A percentile compares a stretch with the other conserved stretches of the same genome.
Conservation (phyloP, 495 filamentous ascomycete species). For the Aspergillus indologenus region DNA sequence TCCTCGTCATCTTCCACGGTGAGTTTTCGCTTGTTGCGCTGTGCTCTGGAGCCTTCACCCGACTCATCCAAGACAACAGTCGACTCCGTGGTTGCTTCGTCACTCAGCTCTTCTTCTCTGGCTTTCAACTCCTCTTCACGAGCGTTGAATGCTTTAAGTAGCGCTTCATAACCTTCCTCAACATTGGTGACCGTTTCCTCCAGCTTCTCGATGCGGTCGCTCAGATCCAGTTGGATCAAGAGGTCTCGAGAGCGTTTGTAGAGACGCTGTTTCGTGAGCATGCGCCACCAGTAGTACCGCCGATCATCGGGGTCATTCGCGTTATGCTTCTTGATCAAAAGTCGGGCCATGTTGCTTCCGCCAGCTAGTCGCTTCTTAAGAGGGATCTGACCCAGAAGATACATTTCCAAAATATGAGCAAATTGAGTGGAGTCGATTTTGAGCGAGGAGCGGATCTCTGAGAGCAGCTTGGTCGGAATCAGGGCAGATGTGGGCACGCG, state of each 20-base stretch:
- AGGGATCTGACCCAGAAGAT: slow-evolving; percentile 74
- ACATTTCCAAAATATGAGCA: slow-evolving; percentile 80
- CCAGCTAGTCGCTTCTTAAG: slow-evolving; percentile 54
- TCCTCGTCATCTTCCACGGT: slow-evolving; percentile 47
- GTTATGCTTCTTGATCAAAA: slow-evolving; percentile 54
- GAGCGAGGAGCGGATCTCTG: slow-evolving; percentile 57
- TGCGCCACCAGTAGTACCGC: slow-evolving; percentile 75
- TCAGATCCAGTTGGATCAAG: slow-evolving; percentile 72
- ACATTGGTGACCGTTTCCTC: slow-evolving; percentile 72
- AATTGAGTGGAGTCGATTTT: slow-evolving; percentile 92
- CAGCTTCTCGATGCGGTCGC: slow-evolving; percentile 76
- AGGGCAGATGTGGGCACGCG: slow-evolving; percentile 60
- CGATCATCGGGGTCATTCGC: slow-evolving; percentile 54
- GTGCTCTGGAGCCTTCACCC: slow-evolving; percentile 23
- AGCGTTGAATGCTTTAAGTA: slow-evolving; percentile 54
- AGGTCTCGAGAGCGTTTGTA: slow-evolving; percentile 74
- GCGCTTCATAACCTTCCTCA: slow-evolving; percentile 75
- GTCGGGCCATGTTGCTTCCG: slow-evolving; percentile 45
- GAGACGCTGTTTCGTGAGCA: slow-evolving; percentile 77
- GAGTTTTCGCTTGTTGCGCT: slow-evolving; percentile 47
- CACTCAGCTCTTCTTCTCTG: slow-evolving; percentile 21
- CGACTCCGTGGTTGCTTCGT: slow-evolving; percentile 18
- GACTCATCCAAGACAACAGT: slow-evolving; percentile 23
- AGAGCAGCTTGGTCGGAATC: slow-evolving; percentile 55
- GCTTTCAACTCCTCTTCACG: slow-evolving; percentile 31